Percentiles rank a stretch among this genome's conserved stretches.
Conservation (phyloP, 441 rosid species). For the Bruguiera hainesii region DNA sequence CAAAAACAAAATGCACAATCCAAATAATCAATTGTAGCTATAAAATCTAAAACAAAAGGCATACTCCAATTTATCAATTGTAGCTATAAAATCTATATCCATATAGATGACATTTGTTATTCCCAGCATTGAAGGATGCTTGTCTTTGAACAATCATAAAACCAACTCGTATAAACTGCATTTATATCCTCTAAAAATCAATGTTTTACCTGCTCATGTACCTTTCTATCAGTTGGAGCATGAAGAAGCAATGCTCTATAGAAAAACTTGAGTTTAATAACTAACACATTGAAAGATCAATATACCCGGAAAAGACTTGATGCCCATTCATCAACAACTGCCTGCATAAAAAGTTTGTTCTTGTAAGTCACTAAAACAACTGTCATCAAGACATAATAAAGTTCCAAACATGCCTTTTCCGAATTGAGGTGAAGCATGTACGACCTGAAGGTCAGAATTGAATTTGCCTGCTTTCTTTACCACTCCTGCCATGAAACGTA, state of each 20-base stretch:
- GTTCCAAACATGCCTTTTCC: background rate
- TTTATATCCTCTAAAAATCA: too few relatives aligned
- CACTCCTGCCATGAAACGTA: constrained; percentile 71
- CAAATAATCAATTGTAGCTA: too few relatives aligned
- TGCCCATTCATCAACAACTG: constrained; percentile 96
- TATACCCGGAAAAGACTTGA: constrained; percentile 88
- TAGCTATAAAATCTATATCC: too few relatives aligned
- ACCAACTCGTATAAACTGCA: too few relatives aligned
- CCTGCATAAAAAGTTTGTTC: constrained; percentile 49
- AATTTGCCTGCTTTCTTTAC: constrained; percentile 62
- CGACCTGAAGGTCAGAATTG: constrained; percentile 83
- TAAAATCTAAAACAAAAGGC: too few relatives aligned
- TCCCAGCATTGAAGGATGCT: too few relatives aligned
- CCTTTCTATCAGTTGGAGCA: background rate
- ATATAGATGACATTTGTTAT: too few relatives aligned
- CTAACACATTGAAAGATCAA: constrained; percentile 18
- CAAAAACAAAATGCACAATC: too few relatives aligned
- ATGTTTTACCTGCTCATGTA: too few relatives aligned
- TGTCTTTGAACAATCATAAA: too few relatives aligned
- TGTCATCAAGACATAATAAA: background rate
- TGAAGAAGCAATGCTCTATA: too few relatives aligned
- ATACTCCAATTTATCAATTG: too few relatives aligned
- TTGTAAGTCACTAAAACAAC: constrained; percentile 19
- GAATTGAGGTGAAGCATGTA: constrained; percentile 2
- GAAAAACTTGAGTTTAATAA: constrained; percentile 1